phyloP scores from a whole-genome alignment of 495 filamentous ascomycete species.

The Tirmania nivea region DNA sequence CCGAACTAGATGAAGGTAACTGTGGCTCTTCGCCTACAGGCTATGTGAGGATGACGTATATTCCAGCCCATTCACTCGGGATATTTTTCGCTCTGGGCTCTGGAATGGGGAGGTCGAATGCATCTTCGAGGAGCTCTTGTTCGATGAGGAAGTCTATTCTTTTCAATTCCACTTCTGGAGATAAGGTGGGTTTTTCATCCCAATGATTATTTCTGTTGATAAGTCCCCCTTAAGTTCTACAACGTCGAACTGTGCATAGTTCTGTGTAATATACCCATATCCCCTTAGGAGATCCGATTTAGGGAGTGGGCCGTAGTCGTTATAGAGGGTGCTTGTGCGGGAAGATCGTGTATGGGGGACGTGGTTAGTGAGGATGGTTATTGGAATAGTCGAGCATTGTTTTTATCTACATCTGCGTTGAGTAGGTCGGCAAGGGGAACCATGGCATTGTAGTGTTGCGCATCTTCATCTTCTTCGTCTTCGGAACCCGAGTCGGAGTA shows the following conservation, averaged over 20 bases:
- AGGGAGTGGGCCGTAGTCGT: conserved; percentile 73
- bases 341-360: conserved; percentile 25
- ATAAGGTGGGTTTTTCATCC: conserved; percentile 17
- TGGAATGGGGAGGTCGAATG: conserved; percentile 8
- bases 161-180: conserved; percentile 27
- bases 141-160: conserved; percentile 15
- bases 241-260: conserved; percentile 60
- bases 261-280: conserved; percentile 69
- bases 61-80: conserved; percentile 5
- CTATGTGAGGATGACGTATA: conserved; percentile 17
- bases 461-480: conserved; percentile 48
- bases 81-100: conserved; percentile 11
- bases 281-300: conserved; percentile 62
- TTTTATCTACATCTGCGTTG: conserved; percentile 72
- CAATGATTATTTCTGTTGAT: conserved; percentile 30
- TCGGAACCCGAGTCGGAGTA: conserved; percentile 40
- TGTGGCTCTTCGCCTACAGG: not conserved
- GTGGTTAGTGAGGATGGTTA: conserved; percentile 14
- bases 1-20: not conserved
- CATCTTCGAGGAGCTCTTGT: conserved; percentile 12
- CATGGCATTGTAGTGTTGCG: conserved; percentile 51
- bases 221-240: conserved; percentile 44
- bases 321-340: conserved; percentile 55
- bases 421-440: conserved; percentile 82
- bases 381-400: conserved; percentile 33